phyloP scores from a whole-genome alignment of 345 rosid species.

The Rubroshorea leprosula region DNA sequence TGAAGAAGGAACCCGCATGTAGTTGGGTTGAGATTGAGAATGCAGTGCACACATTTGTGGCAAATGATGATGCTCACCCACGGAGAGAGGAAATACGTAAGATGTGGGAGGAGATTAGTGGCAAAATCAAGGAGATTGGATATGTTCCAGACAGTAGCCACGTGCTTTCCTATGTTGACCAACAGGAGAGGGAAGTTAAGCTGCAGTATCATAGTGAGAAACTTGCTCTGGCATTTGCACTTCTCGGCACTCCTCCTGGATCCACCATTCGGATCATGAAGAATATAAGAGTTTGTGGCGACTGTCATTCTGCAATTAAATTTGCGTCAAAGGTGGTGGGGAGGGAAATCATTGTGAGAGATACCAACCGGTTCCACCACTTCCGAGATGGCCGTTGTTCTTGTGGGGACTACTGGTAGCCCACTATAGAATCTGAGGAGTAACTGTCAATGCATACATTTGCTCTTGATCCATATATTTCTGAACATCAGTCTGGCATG shows the following conservation, averaged over 20 bases:
- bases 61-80: constrained; percentile 43
- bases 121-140: constrained; percentile 46
- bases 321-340: constrained; percentile 31
- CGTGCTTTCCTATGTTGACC: constrained; percentile 39
- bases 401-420: constrained; percentile 51
- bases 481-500: background rate
- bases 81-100: constrained; percentile 30
- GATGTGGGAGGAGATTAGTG: constrained; percentile 34
- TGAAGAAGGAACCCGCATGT: constrained; percentile 50
- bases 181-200: constrained; percentile 41
- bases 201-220: constrained; percentile 54
- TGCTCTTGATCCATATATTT: background rate
- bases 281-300: constrained; percentile 54
- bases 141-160: constrained; percentile 43
- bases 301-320: constrained; percentile 55
- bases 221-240: constrained; percentile 58
- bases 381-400: constrained; percentile 43
- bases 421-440: background rate
- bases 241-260: constrained; percentile 38
- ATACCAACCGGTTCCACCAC: constrained; percentile 53
- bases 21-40: constrained; percentile 54
- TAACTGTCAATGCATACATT: background rate
- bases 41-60: constrained; percentile 38
- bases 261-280: constrained; percentile 46
- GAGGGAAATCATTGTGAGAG: constrained; percentile 46